Evolutionary conservation across 805 yeast genomes (phyloP).

Genomic region (Nakazawaea populi): DNA sequence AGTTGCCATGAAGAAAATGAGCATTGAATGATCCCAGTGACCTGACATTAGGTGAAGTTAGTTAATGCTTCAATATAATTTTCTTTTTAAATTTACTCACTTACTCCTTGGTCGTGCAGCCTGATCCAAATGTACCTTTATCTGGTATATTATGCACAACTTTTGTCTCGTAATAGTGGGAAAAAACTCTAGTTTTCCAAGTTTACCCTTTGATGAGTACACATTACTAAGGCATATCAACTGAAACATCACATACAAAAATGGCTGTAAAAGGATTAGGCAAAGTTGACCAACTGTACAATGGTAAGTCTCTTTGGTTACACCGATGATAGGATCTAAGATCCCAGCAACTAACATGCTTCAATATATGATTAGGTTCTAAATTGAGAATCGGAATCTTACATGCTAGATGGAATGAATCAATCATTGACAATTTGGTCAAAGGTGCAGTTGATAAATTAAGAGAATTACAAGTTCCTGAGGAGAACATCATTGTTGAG

Average conservation of each 20-base stretch:
- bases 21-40: too few relatives aligned
- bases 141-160: too few relatives aligned
- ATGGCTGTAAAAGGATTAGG: conserved; percentile 87
- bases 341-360: background rate
- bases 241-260: conserved; percentile 7
- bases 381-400: conserved; percentile 73
- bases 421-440: conserved; percentile 73
- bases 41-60: too few relatives aligned
- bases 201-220: background rate
- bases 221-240: background rate
- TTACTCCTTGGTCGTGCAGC: too few relatives aligned
- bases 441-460: conserved; percentile 66
- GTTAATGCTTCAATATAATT: too few relatives aligned
- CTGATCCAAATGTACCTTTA: too few relatives aligned
- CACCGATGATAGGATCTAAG: background rate
- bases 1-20: too few relatives aligned
- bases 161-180: background rate
- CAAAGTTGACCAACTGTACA: conserved; percentile 57
- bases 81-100: too few relatives aligned
- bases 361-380: conserved; percentile 30
- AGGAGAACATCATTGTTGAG: conserved; percentile 72
- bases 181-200: background rate
- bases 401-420: conserved; percentile 93
- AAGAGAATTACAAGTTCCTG: conserved; percentile 59
- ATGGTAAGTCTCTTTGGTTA: conserved; percentile 35